Conservation (phyloP, 2,329 filamentous ascomycete genomes). For the Trichoderma hamatum region DNA sequence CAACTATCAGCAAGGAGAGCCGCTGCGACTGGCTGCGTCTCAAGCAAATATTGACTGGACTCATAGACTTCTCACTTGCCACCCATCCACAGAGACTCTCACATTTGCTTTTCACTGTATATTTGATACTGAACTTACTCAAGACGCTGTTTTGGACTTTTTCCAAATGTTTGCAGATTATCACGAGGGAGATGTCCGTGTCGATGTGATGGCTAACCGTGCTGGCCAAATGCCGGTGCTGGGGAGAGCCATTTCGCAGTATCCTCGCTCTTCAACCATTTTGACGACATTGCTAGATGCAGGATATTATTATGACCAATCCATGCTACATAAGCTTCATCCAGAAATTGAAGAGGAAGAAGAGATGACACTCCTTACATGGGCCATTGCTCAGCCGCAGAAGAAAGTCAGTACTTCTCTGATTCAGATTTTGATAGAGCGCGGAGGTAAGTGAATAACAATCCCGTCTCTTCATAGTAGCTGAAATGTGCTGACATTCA, state of each 20-base stretch:
- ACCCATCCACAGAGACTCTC: conserved; percentile 54
- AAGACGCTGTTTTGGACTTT: conserved; percentile 54
- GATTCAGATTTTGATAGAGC: conserved; percentile 59
- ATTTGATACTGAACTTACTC: conserved; percentile 54
- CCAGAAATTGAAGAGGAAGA: conserved; percentile 55
- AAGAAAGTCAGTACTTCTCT: conserved; percentile 63
- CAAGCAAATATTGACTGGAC: conserved; percentile 55
- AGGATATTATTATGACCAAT: conserved; percentile 63
- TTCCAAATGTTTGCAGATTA: conserved; percentile 57
- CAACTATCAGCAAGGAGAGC: conserved; percentile 57
- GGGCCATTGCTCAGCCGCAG: conserved; percentile 64
- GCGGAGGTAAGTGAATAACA: conserved; percentile 39
- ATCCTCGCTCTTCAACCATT: conserved; percentile 58
- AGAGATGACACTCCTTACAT: conserved; percentile 59
- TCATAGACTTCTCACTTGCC: conserved; percentile 51
- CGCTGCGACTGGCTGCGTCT: conserved; percentile 57
- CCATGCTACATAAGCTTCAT: conserved; percentile 47
- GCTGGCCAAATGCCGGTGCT: conserved; percentile 52
- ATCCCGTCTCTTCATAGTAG: neutral
- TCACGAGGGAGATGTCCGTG: conserved; percentile 48
- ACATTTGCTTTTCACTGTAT: conserved; percentile 59
- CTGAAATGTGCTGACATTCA: conserved; percentile 27
- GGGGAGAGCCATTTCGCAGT: conserved; percentile 56
- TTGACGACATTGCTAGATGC: conserved; percentile 57
- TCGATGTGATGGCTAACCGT: conserved; percentile 55